Conservation (phyloP, 2,329 filamentous ascomycete species). For the Aspergillus proliferans region DNA sequence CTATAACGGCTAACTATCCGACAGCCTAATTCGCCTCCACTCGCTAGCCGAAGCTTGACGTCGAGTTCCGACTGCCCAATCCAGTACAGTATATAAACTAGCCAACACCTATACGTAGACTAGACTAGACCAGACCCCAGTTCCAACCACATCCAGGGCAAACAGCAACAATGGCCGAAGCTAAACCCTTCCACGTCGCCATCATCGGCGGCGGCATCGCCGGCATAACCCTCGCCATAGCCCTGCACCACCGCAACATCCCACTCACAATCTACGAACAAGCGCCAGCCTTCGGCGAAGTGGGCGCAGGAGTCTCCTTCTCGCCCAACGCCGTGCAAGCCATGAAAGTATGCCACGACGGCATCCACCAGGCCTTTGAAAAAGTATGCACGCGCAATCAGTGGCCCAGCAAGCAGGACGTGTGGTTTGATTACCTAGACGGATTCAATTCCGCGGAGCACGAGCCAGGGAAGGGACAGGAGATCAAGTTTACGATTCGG, state of each 20-base stretch:
- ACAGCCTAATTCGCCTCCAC: no score
- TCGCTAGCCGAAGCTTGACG: no score
- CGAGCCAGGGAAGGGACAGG: constrained; percentile 7
- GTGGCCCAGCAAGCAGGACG: constrained; percentile 26
- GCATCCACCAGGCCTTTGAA: constrained; percentile 27
- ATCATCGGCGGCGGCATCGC: constrained; percentile 33
- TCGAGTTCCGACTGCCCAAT: no score
- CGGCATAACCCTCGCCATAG: constrained; percentile 32
- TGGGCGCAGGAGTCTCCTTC: constrained; percentile 35
- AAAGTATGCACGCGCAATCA: constrained; percentile 26
- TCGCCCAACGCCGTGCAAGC: constrained; percentile 29
- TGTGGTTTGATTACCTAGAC: constrained; percentile 20
- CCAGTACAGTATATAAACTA: no score
- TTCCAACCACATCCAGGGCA: no score
- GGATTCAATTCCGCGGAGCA: constrained; percentile 9
- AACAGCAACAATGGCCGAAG: no score
- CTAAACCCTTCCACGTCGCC: constrained; percentile 18
- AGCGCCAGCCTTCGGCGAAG: constrained; percentile 31
- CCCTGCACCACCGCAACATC: constrained; percentile 26
- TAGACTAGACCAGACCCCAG: no score
- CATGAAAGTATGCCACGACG: constrained; percentile 19
- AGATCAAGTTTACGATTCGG: constrained; percentile 18
- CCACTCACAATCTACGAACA: constrained; percentile 33
- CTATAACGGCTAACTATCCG: no score
- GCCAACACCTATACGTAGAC: no score